Evolutionary conservation across 2,329 filamentous ascomycete genomes (phyloP), one percentile per base, ranked within the genome.

Genomic region (Phyllosticta citribraziliensis): DNA sequence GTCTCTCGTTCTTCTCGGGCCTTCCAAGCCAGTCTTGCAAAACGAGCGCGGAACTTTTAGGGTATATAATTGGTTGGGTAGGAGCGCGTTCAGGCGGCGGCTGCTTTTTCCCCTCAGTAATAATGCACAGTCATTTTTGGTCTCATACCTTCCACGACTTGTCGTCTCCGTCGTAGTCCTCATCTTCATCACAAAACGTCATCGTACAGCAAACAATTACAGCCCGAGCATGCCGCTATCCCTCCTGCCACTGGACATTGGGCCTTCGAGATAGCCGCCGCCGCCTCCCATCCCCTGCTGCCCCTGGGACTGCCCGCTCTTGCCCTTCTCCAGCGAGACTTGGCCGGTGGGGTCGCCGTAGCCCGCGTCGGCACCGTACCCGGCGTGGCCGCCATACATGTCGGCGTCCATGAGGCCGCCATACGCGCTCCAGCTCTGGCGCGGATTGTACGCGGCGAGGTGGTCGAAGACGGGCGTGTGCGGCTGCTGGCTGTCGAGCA

Each of bases 181-280:
- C 40, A n/a, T 47, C 40, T 5, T 30, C 27, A 19, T 47, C 14
- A 47, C 17, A 17, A 17, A n/a, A 5, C 14, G n/a, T n/a, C 40
- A 47, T 47, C 14, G 40, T 47, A 47, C 40, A 47, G 14, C 17
- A n/a, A n/a, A 19, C 40, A 47, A 35, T 35, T 57, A 62, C 55
- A 62, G 12, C 52, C 60, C 60, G 30, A 62, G 56, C 60, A 62
- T 62, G 51, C 60, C 60, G 27, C 60, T 62, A 20, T 62, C 60
- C 51, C 60, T 62, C 25, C 60, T 50, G 30, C 58, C 58, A 2
- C 54, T 27, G 12, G 24, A 24, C 54, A 55, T 55, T 17, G 40
- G 40, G 6, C 51, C 35, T 12, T 25, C 25, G 40, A 56, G 55
- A 17, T 22, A 60, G 11, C 33, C 58, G 22, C 52, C 30, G 5